Base-by-base conservation (phyloP, 768 basidiomycete species). In the Tephrocybe sp. region DNA sequence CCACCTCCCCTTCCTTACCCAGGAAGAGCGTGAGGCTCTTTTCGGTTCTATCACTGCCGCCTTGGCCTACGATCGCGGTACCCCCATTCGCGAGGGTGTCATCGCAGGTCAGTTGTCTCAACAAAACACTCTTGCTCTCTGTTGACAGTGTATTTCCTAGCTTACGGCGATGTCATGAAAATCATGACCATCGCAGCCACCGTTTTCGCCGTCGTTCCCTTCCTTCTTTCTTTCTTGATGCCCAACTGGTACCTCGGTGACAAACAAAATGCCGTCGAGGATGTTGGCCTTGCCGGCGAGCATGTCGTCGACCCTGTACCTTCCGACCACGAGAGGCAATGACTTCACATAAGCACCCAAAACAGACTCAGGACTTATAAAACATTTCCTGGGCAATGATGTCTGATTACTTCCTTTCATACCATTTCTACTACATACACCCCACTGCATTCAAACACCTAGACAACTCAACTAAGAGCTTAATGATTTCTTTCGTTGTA, bases 221-320 rank as follows among this genome's bases (percentile, higher is more conserved):
- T 88, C 48, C 26, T 80, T 25, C 71, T 84, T 51, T 67, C 85
- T 2, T 66, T 87, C 57, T 68, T 80, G 48, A 83, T 87, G 72
- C 80, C 81, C 12, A 71, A 88, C 59, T 85, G 81, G 75, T 75
- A 80, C 53, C 81, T 93, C 45, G 82, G 83, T 14, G 81, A 87
- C 58, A 71, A 69, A 36, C 88, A 90, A 66, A 90, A 89, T 62
- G 85, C 86, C 0, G 77, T 86, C 14, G 86, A 89, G n/a, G 59
- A 69, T 32, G 57, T 59, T 3, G 61, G 68, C 52, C 61, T 73
- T 18, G 51, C 62, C 1, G 72, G 71, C 11, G 64, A 67, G 42
- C 54, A 50, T 3, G 30, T 54, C 23, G 44, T 45, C 10, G 55
- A 51, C 10, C 28, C 40, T 5, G 14, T n/a, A 6, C 25, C 34